Evolutionary conservation across 768 basidiomycete genomes (phyloP), one percentile per base, ranked within the genome.

Genomic region (Trametes meyenii): DNA sequence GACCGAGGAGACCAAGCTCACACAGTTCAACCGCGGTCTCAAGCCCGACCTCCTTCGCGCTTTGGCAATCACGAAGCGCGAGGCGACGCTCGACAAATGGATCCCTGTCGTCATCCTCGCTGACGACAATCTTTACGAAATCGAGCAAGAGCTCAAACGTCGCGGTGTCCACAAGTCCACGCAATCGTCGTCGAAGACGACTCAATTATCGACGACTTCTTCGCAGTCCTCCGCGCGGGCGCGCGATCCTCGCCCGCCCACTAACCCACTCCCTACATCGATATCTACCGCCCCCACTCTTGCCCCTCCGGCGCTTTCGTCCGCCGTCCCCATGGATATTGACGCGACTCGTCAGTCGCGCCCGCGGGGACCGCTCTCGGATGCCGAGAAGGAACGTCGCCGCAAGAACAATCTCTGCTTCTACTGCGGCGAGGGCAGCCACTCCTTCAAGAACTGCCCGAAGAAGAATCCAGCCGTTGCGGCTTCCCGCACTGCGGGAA

Each of bases 1-100:
- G 67, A 70, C 70, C 26, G 72, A 78, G 2, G 60, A 71, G 36
- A 75, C 70, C 16, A 74, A 75, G 54, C 76, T 77, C 38, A 69
- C 72, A 11, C 49, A 65, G 24, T 77, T 73, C 65, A 67, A 69
- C n/a, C 60, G 70, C 5, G 67, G 73, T 17, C 67, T 77, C 51
- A 75, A 76, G 60, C 58, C 66, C 7, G 49, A 59, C 6, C 60
- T 76, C 52, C 69, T 74, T 52, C 66, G 68, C 19, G 35, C 58
- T 13, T 40, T 68, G 6, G 44, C 66, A 19, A 46, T 35, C 24
- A 21, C 26, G 3, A 49, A 38, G 4, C 54, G 45, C 5, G 53
- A 54, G 1, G 33, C 19, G 21, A 60, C 46, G 21, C 48, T 61
- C n/a, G 50, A 51, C n/a, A 26, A 42, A 19, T 65, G 46, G 46